Evolutionary conservation across 1,139 yeast species (phyloP).

Genomic region (Kluyveromyces sp.): DNA sequence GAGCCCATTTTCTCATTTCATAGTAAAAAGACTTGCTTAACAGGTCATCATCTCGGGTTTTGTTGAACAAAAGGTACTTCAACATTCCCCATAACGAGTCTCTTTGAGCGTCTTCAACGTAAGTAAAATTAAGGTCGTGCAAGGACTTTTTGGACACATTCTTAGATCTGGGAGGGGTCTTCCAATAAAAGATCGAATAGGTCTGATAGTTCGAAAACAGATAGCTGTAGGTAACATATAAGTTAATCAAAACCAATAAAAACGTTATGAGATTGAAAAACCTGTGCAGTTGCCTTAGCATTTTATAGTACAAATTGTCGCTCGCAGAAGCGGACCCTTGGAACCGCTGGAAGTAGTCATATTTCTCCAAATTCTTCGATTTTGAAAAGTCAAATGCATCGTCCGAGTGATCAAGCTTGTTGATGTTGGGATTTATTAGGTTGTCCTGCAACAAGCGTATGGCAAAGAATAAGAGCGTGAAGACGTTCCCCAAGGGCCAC

Average conservation of each 20-base stretch:
- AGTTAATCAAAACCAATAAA: conserved; percentile 15
- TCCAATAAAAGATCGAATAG: conserved; percentile 22
- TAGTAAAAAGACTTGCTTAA: conserved; percentile 35
- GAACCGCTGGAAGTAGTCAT: conserved; percentile 23
- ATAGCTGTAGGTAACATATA: conserved; percentile 16
- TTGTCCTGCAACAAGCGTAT: conserved; percentile 33
- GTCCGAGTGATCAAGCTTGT: conserved; percentile 18
- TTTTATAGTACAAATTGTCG: conserved; percentile 10
- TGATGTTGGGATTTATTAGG: conserved; percentile 24
- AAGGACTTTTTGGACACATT: conserved; percentile 20
- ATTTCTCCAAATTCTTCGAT: conserved; percentile 24
- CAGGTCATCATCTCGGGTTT: conserved; percentile 21
- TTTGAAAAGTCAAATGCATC: conserved; percentile 28
- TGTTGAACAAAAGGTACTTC: conserved; percentile 15
- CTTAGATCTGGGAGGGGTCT: conserved; percentile 15
- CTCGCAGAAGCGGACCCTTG: conserved; percentile 4
- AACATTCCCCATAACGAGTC: conserved; percentile 22
- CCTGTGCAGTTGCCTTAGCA: conserved; percentile 16
- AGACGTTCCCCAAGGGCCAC: conserved; percentile 40
- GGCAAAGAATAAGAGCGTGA: conserved; percentile 32
- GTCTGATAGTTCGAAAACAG: conserved; percentile 17
- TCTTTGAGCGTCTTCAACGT: conserved; percentile 17
- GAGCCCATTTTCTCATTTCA: conserved; percentile 55
- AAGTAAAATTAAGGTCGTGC: conserved; percentile 20
- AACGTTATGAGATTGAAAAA: conserved; percentile 10